These are phyloP conservation scores for Hygrophila difformis DNA, from an alignment of 257 asterid species.

Conservation along the genomic window DNA sequence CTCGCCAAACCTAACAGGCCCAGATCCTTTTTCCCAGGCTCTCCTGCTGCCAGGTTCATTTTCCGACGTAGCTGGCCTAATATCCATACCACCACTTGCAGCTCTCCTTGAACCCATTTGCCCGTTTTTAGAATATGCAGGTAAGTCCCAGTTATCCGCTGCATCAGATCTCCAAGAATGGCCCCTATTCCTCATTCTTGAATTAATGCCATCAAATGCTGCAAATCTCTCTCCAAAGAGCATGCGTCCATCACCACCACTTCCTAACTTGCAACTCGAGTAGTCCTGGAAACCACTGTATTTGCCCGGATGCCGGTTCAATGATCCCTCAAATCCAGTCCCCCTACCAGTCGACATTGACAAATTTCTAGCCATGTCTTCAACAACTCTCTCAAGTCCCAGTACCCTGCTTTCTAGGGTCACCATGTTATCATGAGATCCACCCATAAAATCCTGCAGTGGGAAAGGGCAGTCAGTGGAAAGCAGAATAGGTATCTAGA, in stretches of 20 bases:
- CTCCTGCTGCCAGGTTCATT: slow-evolving; percentile 57
- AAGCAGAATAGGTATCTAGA: no score
- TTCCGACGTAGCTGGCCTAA: slow-evolving; percentile 52
- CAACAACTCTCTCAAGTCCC: slow-evolving; percentile 96
- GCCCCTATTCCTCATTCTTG: slow-evolving; percentile 53
- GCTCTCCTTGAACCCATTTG: slow-evolving; percentile 63
- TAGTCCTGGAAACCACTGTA: slow-evolving; percentile 76
- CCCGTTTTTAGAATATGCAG: slow-evolving; percentile 53
- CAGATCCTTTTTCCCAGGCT: slow-evolving; percentile 81
- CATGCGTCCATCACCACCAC: slow-evolving; percentile 50
- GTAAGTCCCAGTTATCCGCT: slow-evolving; percentile 58
- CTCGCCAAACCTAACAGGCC: slow-evolving; percentile 82
- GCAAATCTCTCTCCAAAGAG: slow-evolving; percentile 62
- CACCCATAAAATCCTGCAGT: slow-evolving; percentile 95
- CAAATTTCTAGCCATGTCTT: slow-evolving; percentile 87
- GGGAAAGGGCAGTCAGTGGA: no score
- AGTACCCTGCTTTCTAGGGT: slow-evolving; percentile 87
- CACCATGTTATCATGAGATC: slow-evolving; percentile 91
- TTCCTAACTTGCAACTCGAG: slow-evolving; percentile 53
- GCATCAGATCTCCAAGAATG: slow-evolving; percentile 67
- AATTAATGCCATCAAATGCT: slow-evolving; percentile 47
- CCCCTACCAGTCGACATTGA: slow-evolving; percentile 74
- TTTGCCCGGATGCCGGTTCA: slow-evolving; percentile 50
- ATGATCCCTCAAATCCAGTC: slow-evolving; percentile 60
- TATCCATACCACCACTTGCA: slow-evolving; percentile 33